Evolutionary conservation across 2,329 filamentous ascomycete genomes (phyloP).

Genomic region (Bimuria novae-zelandiae): DNA sequence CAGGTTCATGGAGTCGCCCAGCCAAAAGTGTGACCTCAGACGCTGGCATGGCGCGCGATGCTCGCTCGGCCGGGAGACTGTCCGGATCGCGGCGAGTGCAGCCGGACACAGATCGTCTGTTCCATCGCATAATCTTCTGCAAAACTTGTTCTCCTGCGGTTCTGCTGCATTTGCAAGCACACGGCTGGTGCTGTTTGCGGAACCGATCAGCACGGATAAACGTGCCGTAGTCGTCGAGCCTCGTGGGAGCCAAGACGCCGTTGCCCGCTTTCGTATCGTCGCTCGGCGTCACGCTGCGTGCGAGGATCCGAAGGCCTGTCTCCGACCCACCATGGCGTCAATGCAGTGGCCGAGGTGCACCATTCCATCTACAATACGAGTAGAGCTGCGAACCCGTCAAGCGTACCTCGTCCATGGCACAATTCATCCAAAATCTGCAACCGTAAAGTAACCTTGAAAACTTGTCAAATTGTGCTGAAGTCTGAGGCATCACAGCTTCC

Average conservation of each 20-base stretch:
- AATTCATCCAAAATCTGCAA: too few relatives aligned
- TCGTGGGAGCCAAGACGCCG: conserved; percentile 18
- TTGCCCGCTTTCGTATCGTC: conserved; percentile 1
- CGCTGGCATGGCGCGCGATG: background rate
- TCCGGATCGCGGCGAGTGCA: background rate
- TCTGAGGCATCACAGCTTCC: background rate
- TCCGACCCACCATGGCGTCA: conserved; percentile 5
- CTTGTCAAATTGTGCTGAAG: too few relatives aligned
- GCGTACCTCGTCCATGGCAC: too few relatives aligned
- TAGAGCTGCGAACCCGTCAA: too few relatives aligned
- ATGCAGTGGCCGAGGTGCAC: background rate
- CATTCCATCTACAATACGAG: background rate
- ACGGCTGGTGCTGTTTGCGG: conserved; percentile 21
- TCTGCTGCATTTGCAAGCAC: conserved; percentile 29
- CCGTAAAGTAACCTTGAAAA: too few relatives aligned
- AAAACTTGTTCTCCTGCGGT: conserved; percentile 22
- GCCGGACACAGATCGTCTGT: conserved; percentile 8
- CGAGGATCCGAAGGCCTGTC: conserved; percentile 4
- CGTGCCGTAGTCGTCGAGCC: conserved; percentile 16
- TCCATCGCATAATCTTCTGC: conserved; percentile 20
- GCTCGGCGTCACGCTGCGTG: background rate
- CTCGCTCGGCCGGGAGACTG: background rate
- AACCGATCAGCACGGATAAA: conserved; percentile 28
- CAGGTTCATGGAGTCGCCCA: conserved; percentile 16
- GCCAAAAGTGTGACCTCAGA: background rate